phyloP scores from a whole-genome alignment of 2,329 filamentous ascomycete species.

The Fusarium irregulare region DNA sequence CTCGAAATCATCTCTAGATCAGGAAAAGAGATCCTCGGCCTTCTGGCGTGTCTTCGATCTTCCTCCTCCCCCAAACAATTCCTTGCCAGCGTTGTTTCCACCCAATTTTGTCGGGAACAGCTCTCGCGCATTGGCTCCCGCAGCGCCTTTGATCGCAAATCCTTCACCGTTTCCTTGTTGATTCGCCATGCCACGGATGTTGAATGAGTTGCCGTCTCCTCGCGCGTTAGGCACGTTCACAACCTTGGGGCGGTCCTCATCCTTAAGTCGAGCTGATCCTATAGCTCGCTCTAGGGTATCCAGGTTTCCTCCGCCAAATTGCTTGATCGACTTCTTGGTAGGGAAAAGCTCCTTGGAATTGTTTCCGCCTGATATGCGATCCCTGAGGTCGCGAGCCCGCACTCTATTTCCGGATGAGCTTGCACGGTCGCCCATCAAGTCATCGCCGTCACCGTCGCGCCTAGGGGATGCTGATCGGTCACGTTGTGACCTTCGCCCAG shows the following conservation, averaged over 20 bases:
- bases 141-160: slow-evolving; percentile 74
- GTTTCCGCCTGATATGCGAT: slow-evolving; percentile 49
- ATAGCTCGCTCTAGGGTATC: slow-evolving; percentile 55
- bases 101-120: slow-evolving; percentile 74
- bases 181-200: slow-evolving; percentile 69
- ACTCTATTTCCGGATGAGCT: slow-evolving; percentile 50
- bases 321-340: slow-evolving; percentile 44
- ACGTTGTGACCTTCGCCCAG: slow-evolving; percentile 52
- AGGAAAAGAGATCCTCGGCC: slow-evolving; percentile 80
- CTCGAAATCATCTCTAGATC: neutral
- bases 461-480: slow-evolving; percentile 65
- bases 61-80: slow-evolving; percentile 70
- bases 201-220: slow-evolving; percentile 59
- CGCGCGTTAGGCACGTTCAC: slow-evolving; percentile 63
- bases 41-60: slow-evolving; percentile 68
- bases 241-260: slow-evolving; percentile 64
- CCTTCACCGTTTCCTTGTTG: slow-evolving; percentile 60
- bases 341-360: slow-evolving; percentile 56
- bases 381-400: slow-evolving; percentile 51
- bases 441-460: slow-evolving; percentile 57
- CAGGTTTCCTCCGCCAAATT: slow-evolving; percentile 48
- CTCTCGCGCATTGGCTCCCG: slow-evolving; percentile 64
- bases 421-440: slow-evolving; percentile 50
- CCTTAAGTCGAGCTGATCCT: slow-evolving; percentile 52
- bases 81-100: slow-evolving; percentile 71